Evolutionary conservation across 2,329 filamentous ascomycete genomes (phyloP).

Genomic region (Hypoxylon sp.): DNA sequence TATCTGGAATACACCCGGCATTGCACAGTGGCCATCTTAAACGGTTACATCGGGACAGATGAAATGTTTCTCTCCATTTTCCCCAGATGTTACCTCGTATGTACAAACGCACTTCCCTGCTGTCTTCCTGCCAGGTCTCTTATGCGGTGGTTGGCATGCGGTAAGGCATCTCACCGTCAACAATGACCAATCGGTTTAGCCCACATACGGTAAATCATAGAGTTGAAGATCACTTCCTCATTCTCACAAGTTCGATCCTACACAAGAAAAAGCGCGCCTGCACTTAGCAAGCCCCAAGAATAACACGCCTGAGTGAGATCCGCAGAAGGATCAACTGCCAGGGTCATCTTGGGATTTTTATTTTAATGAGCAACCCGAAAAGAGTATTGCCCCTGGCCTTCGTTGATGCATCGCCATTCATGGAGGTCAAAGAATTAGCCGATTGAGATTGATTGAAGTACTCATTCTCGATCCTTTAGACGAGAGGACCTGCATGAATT

Average conservation of each 20-base stretch:
- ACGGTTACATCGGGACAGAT: conserved; percentile 33
- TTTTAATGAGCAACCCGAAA: conserved; percentile 43
- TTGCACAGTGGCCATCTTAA: conserved; percentile 17
- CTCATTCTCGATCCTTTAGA: conserved; percentile 30
- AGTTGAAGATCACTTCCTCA: conserved; percentile 41
- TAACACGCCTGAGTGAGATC: conserved; percentile 22
- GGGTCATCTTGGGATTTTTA: conserved; percentile 29
- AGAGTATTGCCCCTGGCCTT: conserved; percentile 23
- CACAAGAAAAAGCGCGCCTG: conserved; percentile 20
- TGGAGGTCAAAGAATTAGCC: conserved; percentile 37
- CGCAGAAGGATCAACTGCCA: conserved; percentile 39
- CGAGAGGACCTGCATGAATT: conserved; percentile 37
- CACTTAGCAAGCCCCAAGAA: conserved; percentile 14
- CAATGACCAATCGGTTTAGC: conserved; percentile 33
- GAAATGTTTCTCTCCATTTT: conserved; percentile 27
- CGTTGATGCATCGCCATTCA: conserved; percentile 21
- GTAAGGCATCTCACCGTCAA: conserved; percentile 14
- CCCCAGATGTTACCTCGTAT: conserved; percentile 35
- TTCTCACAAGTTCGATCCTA: conserved; percentile 29
- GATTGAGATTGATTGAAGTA: conserved; percentile 33
- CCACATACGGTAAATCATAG: conserved; percentile 36
- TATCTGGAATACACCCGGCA: conserved; percentile 27
- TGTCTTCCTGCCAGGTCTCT: neutral
- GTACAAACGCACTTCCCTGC: neutral
- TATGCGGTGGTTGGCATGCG: conserved; percentile 15